A percentile compares a stretch with the other conserved stretches of the same genome.
Conservation (phyloP, 352 stramenopile species). For the Phytophthora rubi region DNA sequence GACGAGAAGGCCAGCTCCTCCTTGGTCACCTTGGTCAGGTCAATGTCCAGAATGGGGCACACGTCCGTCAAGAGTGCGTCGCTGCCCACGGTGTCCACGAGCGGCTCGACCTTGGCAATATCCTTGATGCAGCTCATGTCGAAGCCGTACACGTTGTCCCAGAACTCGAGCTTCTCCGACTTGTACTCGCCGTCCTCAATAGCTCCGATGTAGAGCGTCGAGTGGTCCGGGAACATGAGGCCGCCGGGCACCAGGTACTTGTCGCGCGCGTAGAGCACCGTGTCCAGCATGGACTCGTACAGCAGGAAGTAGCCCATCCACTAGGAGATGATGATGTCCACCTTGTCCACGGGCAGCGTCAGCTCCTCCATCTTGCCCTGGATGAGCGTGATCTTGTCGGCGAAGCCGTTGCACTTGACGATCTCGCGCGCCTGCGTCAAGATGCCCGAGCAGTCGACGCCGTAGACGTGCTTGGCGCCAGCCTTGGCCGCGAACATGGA, state of each 20-base stretch:
- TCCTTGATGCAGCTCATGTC: conserved; percentile 99
- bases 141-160: conserved; percentile 99
- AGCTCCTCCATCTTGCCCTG: conserved; percentile 95
- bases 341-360: conserved; percentile 91
- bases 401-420: conserved; percentile 94
- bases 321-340: conserved; percentile 99
- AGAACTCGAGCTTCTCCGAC: conserved; percentile 96
- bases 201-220: conserved; percentile 94
- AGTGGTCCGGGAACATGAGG: conserved; percentile 97
- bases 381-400: conserved; percentile 94
- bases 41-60: conserved; percentile 93
- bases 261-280: conserved; percentile 95
- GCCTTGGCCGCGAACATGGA: conserved; percentile 97
- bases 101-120: conserved; percentile 96
- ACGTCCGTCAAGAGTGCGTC: conserved; percentile 92
- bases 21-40: conserved; percentile 93
- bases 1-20: conserved; percentile 95
- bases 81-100: conserved; percentile 97
- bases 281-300: conserved; percentile 99
- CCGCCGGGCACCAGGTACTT: conserved; percentile 94
- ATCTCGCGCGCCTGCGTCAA: conserved; percentile 95
- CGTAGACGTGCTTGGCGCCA: conserved; percentile 93
- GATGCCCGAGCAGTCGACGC: conserved; percentile 96
- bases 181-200: conserved; percentile 97
- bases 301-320: conserved; percentile 99